Evolutionary conservation across 2,329 filamentous ascomycete genomes (phyloP), one percentile per base, ranked within the genome.

Genomic region (Thelonectria rubi): DNA sequence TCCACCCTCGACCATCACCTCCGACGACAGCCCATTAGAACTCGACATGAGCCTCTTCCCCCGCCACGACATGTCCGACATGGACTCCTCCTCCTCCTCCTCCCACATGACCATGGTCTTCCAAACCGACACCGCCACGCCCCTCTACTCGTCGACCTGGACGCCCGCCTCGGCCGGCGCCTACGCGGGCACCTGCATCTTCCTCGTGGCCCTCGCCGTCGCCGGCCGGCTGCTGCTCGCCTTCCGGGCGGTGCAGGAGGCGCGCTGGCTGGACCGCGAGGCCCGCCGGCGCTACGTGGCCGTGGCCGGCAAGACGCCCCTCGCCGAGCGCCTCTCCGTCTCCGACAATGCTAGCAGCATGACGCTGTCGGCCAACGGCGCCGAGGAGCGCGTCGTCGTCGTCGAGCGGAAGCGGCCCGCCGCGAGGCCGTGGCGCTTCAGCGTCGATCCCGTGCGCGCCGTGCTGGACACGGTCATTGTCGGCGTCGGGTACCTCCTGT

Each of bases 121-220:
- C 83, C 88, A 88, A 66, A 85, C 77, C 63, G 71, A 78, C 60
- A 78, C 76, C 50, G 69, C 71, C 55, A 86, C 84, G 5, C 75
- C 85, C 0, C 81, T 87, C 62, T 87, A 80, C 77, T 89, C 91
- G 15, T 75, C 78, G 20, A 75, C 81, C 54, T 98, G 94, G 93
- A 90, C 91, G 2, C 94, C 94, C 5, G 78, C 74, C 26, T 88
- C 80, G 37, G 80, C 84, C 6, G 92, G 90, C 69, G 80, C 84
- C 62, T 98, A 97, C 77, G 93, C 92, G 2, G 94, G 88, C 58
- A 97, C 93, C 26, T 97, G 94, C 81, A 91, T 97, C 76, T 97
- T 97, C 79, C 85, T 97, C 61, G 88, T 97, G 74, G 69, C 91
- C 46, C 88, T 98, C 53, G 89, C 88, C 62, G 81, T 89, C 63